Evolutionary conservation across 352 stramenopile genomes (phyloP).

Genomic region (Globisporangium nodosum): DNA sequence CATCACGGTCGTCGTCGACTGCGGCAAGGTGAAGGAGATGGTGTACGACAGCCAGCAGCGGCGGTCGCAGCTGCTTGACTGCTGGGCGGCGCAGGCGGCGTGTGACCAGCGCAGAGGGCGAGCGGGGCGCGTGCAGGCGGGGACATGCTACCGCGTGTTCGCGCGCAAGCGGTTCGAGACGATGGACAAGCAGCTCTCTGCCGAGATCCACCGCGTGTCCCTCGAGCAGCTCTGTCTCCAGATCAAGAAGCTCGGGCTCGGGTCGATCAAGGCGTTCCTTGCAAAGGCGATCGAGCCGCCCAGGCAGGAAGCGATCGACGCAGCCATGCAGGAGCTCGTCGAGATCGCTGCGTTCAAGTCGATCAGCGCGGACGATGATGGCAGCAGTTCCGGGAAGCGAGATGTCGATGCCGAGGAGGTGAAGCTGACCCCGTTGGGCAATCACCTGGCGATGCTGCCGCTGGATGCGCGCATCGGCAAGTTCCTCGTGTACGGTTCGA

Average conservation of each 20-base stretch:
- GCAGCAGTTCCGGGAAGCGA: slow-evolving; percentile 9
- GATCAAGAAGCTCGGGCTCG: slow-evolving; percentile 81
- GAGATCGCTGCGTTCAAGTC: slow-evolving; percentile 84
- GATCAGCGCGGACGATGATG: slow-evolving; percentile 9
- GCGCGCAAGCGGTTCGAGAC: slow-evolving; percentile 49
- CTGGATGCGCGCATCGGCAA: slow-evolving; percentile 86
- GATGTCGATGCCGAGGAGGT: slow-evolving; percentile 41
- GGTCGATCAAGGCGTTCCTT: slow-evolving; percentile 67
- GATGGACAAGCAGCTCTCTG: slow-evolving; percentile 66
- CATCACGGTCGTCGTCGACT: slow-evolving; percentile 83
- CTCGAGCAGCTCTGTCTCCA: slow-evolving; percentile 83
- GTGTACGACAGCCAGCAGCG: slow-evolving; percentile 70
- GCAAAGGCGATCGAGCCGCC: slow-evolving; percentile 91
- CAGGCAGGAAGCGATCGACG: slow-evolving; percentile 82
- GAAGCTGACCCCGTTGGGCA: slow-evolving; percentile 91
- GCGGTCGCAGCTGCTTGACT: slow-evolving; percentile 75
- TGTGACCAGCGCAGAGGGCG: slow-evolving; percentile 82
- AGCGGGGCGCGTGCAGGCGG: slow-evolving; percentile 73
- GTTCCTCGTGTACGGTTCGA: slow-evolving; percentile 84
- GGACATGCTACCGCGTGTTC: slow-evolving; percentile 77
- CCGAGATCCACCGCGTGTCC: slow-evolving; percentile 87
- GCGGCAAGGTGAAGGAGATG: slow-evolving; percentile 86
- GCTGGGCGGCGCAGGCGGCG: slow-evolving; percentile 73
- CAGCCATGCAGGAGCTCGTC: slow-evolving; percentile 88
- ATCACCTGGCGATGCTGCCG: slow-evolving; percentile 75